Base-by-base conservation (phyloP, 73 alveolate species). In the Paramecium octaurelia region DNA sequence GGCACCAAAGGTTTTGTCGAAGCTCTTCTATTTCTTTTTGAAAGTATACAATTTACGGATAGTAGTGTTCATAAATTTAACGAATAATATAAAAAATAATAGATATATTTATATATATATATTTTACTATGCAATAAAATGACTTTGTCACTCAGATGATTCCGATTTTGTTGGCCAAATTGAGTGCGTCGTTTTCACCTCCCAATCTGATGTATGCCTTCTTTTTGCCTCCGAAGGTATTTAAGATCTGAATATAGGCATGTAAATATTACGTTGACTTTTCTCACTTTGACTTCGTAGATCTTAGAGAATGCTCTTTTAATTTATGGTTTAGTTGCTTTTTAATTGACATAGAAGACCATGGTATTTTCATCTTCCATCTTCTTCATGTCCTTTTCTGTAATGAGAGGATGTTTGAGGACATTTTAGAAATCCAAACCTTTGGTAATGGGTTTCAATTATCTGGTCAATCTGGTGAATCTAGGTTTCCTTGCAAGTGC, bases 281-380 rank as follows among this genome's bases (percentile, higher is more conserved):
- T 92, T 90, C 95, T 87, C 16, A 96, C 96, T 86, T 96, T 93
- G 91, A 71, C 86, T 76, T 90, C 93, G 88, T 92, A 92, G 64
- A 95, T 92, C 57, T 96, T 94, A 34, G 93, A 89, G 93, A 94
- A 96, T 57, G 97, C 97, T 77, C 93, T 94, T 95, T 94, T 96
- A 92, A 96, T 94, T 94, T 94, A 84, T 44, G 96, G 96, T 90
- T 96, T 96, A 92, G 95, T 96, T 50, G 98, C 95, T 54, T 92
- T 80, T 68, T 80, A 69, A 93, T 94, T 93, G 70, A 94, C 97
- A 89, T 92, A 88, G 93, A 94, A 96, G 60, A 96, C 98, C 96
- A 96, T 92, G 50, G 98, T 96, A 93, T 96, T 96, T 92, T 94
- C 93, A 95, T 96, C 97, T 94, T 96, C 98, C 93, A 96, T 96